A percentile compares a stretch with the other conserved stretches of the same genome.
These are phyloP conservation scores for Rhododendron molle DNA, from an alignment of 148 eudicot species.

Conservation along the genomic window DNA sequence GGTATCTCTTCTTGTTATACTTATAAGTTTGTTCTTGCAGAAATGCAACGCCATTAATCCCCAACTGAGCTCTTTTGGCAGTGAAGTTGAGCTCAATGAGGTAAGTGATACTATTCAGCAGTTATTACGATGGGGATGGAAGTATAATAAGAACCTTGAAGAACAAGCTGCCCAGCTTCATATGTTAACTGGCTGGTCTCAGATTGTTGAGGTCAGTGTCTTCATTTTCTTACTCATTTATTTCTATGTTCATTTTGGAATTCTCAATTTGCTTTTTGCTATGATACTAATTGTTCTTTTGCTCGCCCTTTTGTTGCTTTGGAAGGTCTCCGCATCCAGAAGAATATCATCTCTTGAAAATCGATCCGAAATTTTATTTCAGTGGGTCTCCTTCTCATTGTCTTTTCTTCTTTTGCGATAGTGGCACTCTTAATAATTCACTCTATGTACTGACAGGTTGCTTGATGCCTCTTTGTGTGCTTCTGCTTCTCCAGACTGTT, in stretches of 20 bases:
- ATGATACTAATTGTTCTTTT: neutral
- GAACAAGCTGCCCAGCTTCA: conserved; percentile 99
- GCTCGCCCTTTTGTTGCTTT: conserved; percentile 3
- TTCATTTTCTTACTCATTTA: conserved; percentile 1
- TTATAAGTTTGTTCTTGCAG: conserved; percentile 16
- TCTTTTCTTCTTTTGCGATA: neutral
- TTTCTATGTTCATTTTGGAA: neutral
- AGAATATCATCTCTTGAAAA: conserved; percentile 70
- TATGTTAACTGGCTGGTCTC: conserved; percentile 96
- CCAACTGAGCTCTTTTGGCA: conserved; percentile 56
- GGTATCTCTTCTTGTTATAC: neutral
- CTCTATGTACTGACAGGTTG: conserved; percentile 42
- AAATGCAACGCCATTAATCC: conserved; percentile 40
- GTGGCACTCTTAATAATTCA: conserved; percentile 3
- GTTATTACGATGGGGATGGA: conserved; percentile 93
- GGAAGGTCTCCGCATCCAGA: conserved; percentile 77
- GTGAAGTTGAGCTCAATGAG: conserved; percentile 79
- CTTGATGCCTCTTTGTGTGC: conserved; percentile 84
- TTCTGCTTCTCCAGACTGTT: conserved; percentile 85
- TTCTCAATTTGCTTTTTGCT: conserved; percentile 1
- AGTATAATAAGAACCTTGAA: conserved; percentile 91
- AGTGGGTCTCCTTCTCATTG: conserved; percentile 41
- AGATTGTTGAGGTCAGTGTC: conserved; percentile 68
- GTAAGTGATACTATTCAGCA: conserved; percentile 68
- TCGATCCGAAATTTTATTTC: conserved; percentile 76